A percentile compares a stretch with the other conserved stretches of the same genome.
phyloP scores from a whole-genome alignment of 2,329 filamentous ascomycete species.

The Fusarium begoniae region DNA sequence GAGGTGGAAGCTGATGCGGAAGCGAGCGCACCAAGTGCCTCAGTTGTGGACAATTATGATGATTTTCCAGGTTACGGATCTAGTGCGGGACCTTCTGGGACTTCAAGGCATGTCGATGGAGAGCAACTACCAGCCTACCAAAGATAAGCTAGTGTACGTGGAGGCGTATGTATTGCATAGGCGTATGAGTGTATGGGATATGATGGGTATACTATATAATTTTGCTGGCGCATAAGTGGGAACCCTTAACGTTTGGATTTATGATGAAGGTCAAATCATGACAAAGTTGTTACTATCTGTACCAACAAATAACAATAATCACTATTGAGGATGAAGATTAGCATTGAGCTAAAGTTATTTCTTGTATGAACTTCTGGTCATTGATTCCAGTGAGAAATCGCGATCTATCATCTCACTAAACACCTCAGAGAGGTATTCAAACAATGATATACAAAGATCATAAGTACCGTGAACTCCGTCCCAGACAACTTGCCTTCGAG shows the following conservation, averaged over 20 bases:
- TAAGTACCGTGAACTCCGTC: not conserved
- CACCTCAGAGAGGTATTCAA: not conserved
- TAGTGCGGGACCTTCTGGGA: conserved; percentile 38
- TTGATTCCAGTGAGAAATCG: not conserved
- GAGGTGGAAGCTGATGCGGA: conserved; percentile 42
- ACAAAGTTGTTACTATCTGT: conserved; percentile 16
- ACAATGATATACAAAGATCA: not conserved
- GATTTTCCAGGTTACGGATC: conserved; percentile 52
- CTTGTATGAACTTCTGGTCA: not conserved
- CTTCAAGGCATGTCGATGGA: conserved; percentile 21
- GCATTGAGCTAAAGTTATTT: not conserved
- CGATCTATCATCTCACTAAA: not conserved
- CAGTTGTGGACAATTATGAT: conserved; percentile 65
- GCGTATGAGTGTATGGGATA: conserved; percentile 16
- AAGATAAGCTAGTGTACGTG: conserved; percentile 42
- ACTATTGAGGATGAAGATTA: not conserved
- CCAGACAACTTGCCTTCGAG: not conserved
- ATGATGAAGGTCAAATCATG: conserved; percentile 21
- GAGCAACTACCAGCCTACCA: conserved; percentile 54
- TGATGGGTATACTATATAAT: conserved; percentile 22
- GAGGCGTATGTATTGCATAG: conserved; percentile 14
- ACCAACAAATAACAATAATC: not conserved
- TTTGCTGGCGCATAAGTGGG: conserved; percentile 11
- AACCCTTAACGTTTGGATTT: conserved; percentile 29
- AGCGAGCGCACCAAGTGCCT: conserved; percentile 70